Evolutionary conservation across 106 monocot species (phyloP), one percentile per base, ranked within the genome.

Genomic region (Dendrobium huoshanense): DNA sequence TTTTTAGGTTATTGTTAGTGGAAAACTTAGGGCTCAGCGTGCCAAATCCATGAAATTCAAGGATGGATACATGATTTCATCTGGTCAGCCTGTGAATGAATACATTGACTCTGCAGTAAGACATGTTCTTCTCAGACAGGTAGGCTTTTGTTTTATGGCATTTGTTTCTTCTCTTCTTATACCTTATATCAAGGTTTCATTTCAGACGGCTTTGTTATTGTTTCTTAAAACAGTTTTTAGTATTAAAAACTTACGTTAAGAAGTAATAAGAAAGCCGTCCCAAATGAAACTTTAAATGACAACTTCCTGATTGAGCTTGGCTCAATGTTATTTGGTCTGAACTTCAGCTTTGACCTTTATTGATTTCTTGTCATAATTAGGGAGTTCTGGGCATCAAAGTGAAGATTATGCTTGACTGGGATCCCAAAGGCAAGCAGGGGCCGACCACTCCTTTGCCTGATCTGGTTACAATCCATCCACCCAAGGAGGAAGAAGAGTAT

Each of bases 31-130:
- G 77, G 89, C 91, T 16, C 91, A 91, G 72, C 89, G 89, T 75
- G 91, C 89, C 19, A 89, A 91, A 74, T 91, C 91, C 37, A 91
- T 91, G 89, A 91, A 89, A 80, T 91, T 91, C 80, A 91, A 91
- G 85, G 91, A 91, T 85, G 89, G 91, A 3, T 89, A 91, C 83
- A 91, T 91, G 91, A 91, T 89, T 73, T 89, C 91, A 43, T 89
- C 91, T 64, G 91, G 91, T 33, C 88, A 91, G n/a, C 91, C 88
- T 70, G 91, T 88, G 20, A 91, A 86, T 33, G 84, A 86, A 55
- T 91, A 91, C 54, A 91, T 91, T 25, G 91, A 91, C 40, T 88
- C 91, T 0, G 90, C 92, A 29, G 92, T 92, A 58, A 90, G 92
- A 29, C 92, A 92, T 81, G 89, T 92, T 56, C 87, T 92, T 54